Conservation (phyloP, 192 early-diverging fungal species). For the Kickxella alabastrina region DNA sequence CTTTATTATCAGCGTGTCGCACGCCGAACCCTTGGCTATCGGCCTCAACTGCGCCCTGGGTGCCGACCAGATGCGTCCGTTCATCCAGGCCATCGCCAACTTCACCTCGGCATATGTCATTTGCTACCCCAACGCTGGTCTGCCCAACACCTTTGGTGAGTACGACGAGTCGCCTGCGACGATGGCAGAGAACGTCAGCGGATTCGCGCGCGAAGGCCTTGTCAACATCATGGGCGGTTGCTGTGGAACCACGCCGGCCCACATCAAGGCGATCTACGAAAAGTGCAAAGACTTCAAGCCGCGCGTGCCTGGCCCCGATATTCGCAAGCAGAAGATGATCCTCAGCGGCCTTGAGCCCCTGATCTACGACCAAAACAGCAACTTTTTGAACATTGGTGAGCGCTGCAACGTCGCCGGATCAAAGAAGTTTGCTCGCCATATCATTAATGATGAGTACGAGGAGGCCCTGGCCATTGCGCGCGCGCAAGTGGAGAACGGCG, state of each 20-base stretch:
- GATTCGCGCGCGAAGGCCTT: conserved; percentile 89
- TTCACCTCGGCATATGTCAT: conserved; percentile 79
- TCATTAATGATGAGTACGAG: conserved; percentile 89
- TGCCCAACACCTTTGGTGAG: conserved; percentile 96
- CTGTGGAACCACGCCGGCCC: conserved; percentile 93
- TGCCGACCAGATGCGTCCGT: conserved; percentile 93
- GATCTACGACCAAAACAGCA: conserved; percentile 72
- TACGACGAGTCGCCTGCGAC: conserved; percentile 85
- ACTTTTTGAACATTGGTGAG: conserved; percentile 95
- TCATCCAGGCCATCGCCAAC: conserved; percentile 84
- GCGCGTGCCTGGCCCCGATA: conserved; percentile 68
- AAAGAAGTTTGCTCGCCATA: conserved; percentile 88
- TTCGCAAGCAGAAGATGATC: conserved; percentile 65
- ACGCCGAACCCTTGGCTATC: conserved; percentile 80
- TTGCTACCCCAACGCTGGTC: conserved; percentile 95
- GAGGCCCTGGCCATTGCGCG: conserved; percentile 91
- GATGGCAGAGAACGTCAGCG: conserved; percentile 82
- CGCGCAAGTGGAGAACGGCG: conserved; percentile 91
- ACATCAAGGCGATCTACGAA: conserved; percentile 83
- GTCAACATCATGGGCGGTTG: conserved; percentile 96
- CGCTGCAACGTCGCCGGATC: conserved; percentile 97
- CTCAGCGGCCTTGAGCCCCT: conserved; percentile 86
- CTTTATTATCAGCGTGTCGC: conserved; percentile 80
- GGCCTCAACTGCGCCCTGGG: conserved; percentile 88
- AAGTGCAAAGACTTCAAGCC: conserved; percentile 71